Conservation (phyloP, 139 green algal genomes). For the Nannochloris sp. region DNA sequence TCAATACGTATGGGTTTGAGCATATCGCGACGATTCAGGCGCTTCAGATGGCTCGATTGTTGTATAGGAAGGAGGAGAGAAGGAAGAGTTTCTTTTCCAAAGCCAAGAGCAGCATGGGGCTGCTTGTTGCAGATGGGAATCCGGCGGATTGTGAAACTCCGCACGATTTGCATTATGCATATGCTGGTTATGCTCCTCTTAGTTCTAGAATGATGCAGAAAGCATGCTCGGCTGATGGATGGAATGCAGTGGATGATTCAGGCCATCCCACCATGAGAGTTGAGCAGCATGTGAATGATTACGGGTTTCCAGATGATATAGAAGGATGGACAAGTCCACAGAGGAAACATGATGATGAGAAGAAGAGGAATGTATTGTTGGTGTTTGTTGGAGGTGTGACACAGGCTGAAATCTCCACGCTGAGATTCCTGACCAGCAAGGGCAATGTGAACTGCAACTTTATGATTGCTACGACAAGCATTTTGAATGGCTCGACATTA, state of each 20-base stretch:
- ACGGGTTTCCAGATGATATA: conserved; percentile 16
- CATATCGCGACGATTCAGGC: conserved; percentile 65
- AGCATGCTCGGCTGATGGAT: conserved; percentile 27
- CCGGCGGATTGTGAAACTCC: conserved; percentile 27
- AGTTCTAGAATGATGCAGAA: conserved; percentile 74
- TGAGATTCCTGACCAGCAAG: conserved; percentile 61
- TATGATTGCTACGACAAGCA: conserved; percentile 67
- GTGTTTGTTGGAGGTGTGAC: conserved; percentile 83
- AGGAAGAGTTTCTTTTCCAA: conserved; percentile 25
- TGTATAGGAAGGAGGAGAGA: conserved; percentile 2
- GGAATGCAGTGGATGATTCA: conserved; percentile 35
- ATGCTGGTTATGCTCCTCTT: conserved; percentile 76
- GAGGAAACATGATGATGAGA: too few species aligned
- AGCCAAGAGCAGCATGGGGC: conserved; percentile 34
- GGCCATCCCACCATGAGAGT: conserved; percentile 39
- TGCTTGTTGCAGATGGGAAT: conserved; percentile 64
- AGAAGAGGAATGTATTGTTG: conserved; percentile 53
- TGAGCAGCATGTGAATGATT: conserved; percentile 12
- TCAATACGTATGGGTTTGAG: conserved; percentile 80
- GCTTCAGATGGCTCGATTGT: conserved; percentile 17
- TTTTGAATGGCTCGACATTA: conserved; percentile 67
- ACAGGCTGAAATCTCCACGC: conserved; percentile 75
- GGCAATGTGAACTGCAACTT: conserved; percentile 52
- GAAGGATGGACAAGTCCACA: background rate
- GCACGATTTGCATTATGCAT: conserved; percentile 45